Percentiles rank a stretch among this genome's conserved stretches.
Evolutionary conservation across 768 basidiomycete genomes (phyloP).

Genomic region (Amanita muscaria): DNA sequence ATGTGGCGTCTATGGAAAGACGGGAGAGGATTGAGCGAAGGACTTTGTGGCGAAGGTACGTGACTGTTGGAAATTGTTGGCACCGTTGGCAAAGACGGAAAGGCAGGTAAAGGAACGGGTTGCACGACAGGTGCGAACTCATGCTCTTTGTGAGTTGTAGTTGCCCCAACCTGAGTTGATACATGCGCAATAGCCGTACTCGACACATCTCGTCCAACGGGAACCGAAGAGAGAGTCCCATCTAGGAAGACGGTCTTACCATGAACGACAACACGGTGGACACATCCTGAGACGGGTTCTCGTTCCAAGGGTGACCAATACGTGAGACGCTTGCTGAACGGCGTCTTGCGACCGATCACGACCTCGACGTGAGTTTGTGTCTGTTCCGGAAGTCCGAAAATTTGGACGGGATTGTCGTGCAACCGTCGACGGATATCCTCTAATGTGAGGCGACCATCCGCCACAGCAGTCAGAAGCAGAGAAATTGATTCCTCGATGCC

Average conservation of each 20-base stretch:
- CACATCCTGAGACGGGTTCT: conserved; percentile 52
- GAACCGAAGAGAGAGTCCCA: conserved; percentile 53
- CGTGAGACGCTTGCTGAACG: conserved; percentile 39
- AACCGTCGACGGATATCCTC: conserved; percentile 76
- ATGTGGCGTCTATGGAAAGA: conserved; percentile 92
- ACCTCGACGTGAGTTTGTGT: conserved; percentile 86
- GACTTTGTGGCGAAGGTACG: conserved; percentile 36
- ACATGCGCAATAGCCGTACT: conserved; percentile 41
- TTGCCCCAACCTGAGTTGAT: not conserved
- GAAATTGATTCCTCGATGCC: conserved; percentile 86
- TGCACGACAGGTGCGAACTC: not conserved
- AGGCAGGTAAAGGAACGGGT: not conserved
- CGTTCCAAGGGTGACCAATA: conserved; percentile 83
- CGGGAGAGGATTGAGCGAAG: conserved; percentile 47
- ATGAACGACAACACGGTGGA: conserved; percentile 88
- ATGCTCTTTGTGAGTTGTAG: conserved; percentile 8
- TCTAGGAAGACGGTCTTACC: conserved; percentile 87
- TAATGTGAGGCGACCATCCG: conserved; percentile 68
- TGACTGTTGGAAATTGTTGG: conserved; percentile 23
- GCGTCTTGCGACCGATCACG: conserved; percentile 67
- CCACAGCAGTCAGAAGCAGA: conserved; percentile 79
- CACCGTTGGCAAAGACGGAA: no score
- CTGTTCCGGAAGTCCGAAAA: conserved; percentile 88
- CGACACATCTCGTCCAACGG: conserved; percentile 68
- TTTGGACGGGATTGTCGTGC: conserved; percentile 86